Percentiles rank a stretch among this genome's conserved stretches.
These are phyloP conservation scores for Alternaria consortialis DNA, from an alignment of 2,329 filamentous ascomycete species.

Conservation along the genomic window DNA sequence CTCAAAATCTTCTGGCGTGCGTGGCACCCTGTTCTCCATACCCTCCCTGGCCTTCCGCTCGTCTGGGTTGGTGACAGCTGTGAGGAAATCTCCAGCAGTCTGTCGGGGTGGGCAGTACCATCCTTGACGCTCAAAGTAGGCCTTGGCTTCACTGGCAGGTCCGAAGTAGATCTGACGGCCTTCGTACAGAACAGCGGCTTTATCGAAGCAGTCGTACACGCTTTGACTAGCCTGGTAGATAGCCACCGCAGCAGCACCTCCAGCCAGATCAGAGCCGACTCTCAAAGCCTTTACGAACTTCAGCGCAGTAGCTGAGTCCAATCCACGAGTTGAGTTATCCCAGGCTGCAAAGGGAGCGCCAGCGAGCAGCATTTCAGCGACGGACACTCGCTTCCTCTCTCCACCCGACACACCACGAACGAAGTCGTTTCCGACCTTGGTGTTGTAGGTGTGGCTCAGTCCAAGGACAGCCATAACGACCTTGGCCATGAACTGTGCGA, in stretches of 20 bases:
- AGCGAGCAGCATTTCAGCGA: conserved; percentile 62
- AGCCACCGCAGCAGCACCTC: conserved; percentile 63
- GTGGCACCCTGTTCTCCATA: conserved; percentile 57
- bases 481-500: conserved; percentile 57
- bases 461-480: conserved; percentile 65
- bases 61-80: conserved; percentile 68
- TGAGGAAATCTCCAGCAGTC: conserved; percentile 79
- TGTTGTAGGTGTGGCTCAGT: conserved; percentile 64
- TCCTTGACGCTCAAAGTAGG: conserved; percentile 74
- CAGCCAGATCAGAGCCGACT: conserved; percentile 59
- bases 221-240: conserved; percentile 63
- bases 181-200: conserved; percentile 77
- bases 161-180: conserved; percentile 82
- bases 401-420: conserved; percentile 70
- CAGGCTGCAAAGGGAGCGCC: conserved; percentile 53
- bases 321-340: conserved; percentile 57
- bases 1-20: conserved; percentile 60
- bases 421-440: conserved; percentile 66
- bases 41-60: conserved; percentile 56
- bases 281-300: conserved; percentile 66
- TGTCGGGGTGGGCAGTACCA: conserved; percentile 73
- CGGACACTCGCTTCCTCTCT: conserved; percentile 68
- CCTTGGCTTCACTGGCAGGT: conserved; percentile 65
- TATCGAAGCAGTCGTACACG: conserved; percentile 74
- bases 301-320: conserved; percentile 61